Conservation (phyloP, 331 rosid species). For the Saraca asoca region DNA sequence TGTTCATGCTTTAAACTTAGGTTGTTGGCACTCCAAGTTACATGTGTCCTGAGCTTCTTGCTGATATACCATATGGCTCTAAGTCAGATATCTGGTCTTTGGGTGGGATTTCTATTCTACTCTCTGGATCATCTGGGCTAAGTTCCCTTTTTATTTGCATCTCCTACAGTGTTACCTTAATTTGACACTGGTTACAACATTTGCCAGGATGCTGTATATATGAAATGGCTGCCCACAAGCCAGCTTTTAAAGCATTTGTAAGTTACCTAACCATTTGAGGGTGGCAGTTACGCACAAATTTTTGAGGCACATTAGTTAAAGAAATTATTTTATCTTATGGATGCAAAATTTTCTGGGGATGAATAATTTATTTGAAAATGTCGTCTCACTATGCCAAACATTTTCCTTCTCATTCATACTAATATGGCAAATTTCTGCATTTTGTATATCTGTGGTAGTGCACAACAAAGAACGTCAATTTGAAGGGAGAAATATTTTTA, state of each 20-base stretch:
- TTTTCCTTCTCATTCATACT: no score
- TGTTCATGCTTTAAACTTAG: conserved; percentile 42
- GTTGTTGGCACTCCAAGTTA: conserved; percentile 98
- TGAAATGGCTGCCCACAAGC: conserved; percentile 85
- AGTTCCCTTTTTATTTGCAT: not conserved
- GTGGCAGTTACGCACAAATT: not conserved
- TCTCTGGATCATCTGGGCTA: conserved; percentile 10
- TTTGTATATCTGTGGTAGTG: no score
- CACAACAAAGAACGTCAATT: no score
- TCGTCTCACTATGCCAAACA: no score
- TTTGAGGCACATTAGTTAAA: not conserved
- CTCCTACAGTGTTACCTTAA: conserved; percentile 4
- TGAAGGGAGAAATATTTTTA: no score
- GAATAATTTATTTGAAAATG: no score
- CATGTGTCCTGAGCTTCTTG: conserved; percentile 99
- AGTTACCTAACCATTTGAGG: conserved; percentile 41
- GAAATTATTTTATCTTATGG: not conserved
- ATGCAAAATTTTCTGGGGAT: not conserved
- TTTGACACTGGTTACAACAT: conserved; percentile 14
- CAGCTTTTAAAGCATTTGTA: conserved; percentile 97
- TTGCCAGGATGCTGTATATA: conserved; percentile 89
- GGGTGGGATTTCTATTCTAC: conserved; percentile 53
- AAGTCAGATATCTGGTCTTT: conserved; percentile 99
- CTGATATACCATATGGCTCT: conserved; percentile 94
- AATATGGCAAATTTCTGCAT: no score